Evolutionary conservation across 169 alveolate genomes (phyloP), one percentile per base, ranked within the genome.

Genomic region (Babesia ovata): DNA sequence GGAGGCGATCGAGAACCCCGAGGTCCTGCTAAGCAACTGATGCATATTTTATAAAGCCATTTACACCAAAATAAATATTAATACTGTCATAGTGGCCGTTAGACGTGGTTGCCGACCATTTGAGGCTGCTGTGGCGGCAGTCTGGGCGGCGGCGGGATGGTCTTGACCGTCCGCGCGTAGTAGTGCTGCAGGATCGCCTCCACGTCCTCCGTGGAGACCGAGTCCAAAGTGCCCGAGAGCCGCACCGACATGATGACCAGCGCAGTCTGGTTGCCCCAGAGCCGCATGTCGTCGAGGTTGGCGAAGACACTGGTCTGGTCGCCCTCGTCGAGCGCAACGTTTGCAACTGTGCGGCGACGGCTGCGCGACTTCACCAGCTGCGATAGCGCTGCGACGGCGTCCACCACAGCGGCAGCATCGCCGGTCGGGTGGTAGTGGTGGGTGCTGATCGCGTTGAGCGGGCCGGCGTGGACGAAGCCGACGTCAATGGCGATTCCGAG

Each of bases 1-100:
- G 67, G 96, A 94, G 63, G 90, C 91, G 72, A 93, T 97, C 48
- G 98, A 97, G 91, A 96, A 96, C 87, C 98, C 99, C 21, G 69
- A 78, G 45, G 70, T 53, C 36, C 75, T 92, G 79, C 63, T 92
- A 52, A 70, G 83, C 21, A 87, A 26, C 53, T 61, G 42, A 61
- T 36, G 39, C 50, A 10, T 4, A 61, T 61, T 61, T 17, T 26
- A 17, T 6, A n/a, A 1, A 62, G 21, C 59, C 33, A 10, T 7
- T 45, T 16, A 16, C 28, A 6, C 29, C 6, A 4, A n/a, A 33
- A 33, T 6, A 33, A 33, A 33, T 33, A 2, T 33, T 33, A 33
- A 33, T 33, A 6, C 39, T 6, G 39, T 6, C 6, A 6, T 33
- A 33, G 6, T 6, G 39, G 56, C 19, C 19, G 46, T 45, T 50